Evolutionary conservation across 75 land plant species (phyloP), one percentile per base, ranked within the genome.

Genomic region (Isoetes taiwanensis): DNA sequence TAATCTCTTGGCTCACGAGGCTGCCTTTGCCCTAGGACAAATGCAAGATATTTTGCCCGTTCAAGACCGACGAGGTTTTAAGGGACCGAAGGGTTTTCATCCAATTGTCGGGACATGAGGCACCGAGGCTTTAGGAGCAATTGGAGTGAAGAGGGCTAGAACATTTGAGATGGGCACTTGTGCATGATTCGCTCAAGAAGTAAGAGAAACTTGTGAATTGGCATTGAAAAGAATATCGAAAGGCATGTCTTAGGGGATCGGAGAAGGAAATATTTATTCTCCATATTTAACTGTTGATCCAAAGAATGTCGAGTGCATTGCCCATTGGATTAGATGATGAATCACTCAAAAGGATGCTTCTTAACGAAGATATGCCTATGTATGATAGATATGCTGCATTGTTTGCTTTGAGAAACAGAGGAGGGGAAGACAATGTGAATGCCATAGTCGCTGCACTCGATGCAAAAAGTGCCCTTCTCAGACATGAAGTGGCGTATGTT

Each of bases 401-500:
- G 16, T 94, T 94, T 71, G 84, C 91, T 12, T 82, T 94, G 32
- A 62, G 91, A 11, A 94, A 94, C 58, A 52, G 64, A 54, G 96
- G 86, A 25, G 76, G 75, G 56, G 72, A 72, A 41, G 80, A 71
- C 61, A 90, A 90, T 65, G 60, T 82, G 6, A 63, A 59, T 64
- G 82, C 91, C 19, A 80, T 94, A 10, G 68, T 89, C 40, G 81
- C 81, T 34, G 77, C 96, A 26, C 67, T 94, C 33, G 63, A 68
- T 61, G 75, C 84, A 57, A 62, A 73, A 54, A 94, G 99, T 76
- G 99, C 96, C 65, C 80, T 94, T 32, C 62, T 94, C 41, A 59
- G 68, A 39, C 99, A 94, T 66, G 96, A 94, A 84, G 90, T 94
- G 61, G 99, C 99, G 16, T 94, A 94, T 75, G 99, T 94, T 2